A percentile compares a stretch with the other conserved stretches of the same genome.
These are phyloP conservation scores for Cerrena zonata DNA, from an alignment of 1,284 basidiomycete genomes.

Conservation along the genomic window DNA sequence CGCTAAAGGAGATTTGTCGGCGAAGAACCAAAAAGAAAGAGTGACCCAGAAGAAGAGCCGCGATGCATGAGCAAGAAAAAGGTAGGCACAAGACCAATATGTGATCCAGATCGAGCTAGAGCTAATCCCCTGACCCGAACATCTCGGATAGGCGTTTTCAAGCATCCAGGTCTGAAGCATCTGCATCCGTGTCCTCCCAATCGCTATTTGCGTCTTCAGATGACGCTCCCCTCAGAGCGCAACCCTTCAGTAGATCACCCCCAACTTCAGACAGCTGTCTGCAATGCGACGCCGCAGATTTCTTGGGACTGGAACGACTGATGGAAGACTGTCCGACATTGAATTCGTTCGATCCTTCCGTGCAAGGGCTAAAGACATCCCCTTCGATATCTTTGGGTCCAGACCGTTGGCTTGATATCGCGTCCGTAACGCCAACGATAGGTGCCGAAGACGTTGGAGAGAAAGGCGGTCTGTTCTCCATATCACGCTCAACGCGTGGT, in stretches of 20 bases:
- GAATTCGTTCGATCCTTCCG: background rate
- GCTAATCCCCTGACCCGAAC: too few relatives aligned
- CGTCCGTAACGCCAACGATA: background rate
- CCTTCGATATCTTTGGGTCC: background rate
- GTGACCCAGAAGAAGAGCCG: too few relatives aligned
- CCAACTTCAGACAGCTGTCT: slow-evolving; percentile 11
- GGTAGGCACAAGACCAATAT: too few relatives aligned
- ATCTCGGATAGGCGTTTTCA: too few relatives aligned
- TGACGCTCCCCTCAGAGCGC: slow-evolving; percentile 6
- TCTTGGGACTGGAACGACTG: slow-evolving; percentile 6
- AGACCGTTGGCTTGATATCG: background rate
- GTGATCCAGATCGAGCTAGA: too few relatives aligned
- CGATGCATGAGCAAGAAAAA: too few relatives aligned
- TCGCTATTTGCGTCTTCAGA: slow-evolving; percentile 23
- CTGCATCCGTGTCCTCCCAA: slow-evolving; percentile 35
- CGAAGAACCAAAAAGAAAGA: background rate
- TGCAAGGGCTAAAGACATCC: slow-evolving; percentile 3
- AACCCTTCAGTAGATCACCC: slow-evolving; percentile 10
- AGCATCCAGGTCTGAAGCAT: slow-evolving; percentile 9
- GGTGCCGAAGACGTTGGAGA: background rate
- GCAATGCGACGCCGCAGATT: too few relatives aligned
- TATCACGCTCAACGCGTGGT: background rate
- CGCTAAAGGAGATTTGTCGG: background rate
- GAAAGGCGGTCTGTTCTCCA: background rate
- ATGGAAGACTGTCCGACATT: background rate